These are phyloP conservation scores for Pulveroboletus ravenelii DNA, from an alignment of 768 basidiomycete species.

Conservation along the genomic window DNA sequence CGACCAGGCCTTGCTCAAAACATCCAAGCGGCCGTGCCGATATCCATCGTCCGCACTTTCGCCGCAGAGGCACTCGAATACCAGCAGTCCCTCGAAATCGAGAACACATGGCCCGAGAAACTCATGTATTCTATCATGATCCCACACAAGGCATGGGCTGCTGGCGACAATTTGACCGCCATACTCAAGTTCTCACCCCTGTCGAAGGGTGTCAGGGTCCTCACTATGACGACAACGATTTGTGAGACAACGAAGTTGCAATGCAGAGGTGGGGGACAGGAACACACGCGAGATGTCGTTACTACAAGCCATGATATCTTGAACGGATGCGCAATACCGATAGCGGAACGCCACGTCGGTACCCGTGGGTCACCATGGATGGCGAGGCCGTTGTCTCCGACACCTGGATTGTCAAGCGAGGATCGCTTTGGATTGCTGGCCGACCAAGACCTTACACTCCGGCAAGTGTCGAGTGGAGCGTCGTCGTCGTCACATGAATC, in stretches of 20 bases:
- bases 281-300: conserved; percentile 56
- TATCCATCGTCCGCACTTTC: conserved; percentile 71
- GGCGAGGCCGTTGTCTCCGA: too few relatives aligned
- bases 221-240: conserved; percentile 60
- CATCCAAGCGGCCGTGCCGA: conserved; percentile 54
- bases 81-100: conserved; percentile 91
- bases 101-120: conserved; percentile 97
- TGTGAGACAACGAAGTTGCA: conserved; percentile 70
- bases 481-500: conserved; percentile 14
- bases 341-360: conserved; percentile 14
- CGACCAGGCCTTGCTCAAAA: conserved; percentile 72
- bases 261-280: conserved; percentile 50
- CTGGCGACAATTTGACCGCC: conserved; percentile 78
- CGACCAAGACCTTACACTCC: conserved; percentile 11
- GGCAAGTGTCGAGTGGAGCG: conserved; percentile 10
- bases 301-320: conserved; percentile 65
- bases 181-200: conserved; percentile 85
- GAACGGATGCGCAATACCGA: conserved; percentile 47
- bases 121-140: conserved; percentile 93
- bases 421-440: conserved; percentile 12
- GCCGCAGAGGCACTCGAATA: conserved; percentile 84
- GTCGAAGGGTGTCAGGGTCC: conserved; percentile 74
- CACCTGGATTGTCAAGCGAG: conserved; percentile 16
- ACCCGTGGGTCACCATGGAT: neutral
- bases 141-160: conserved; percentile 94